Evolutionary conservation across 2,329 filamentous ascomycete species (phyloP), one percentile per base, ranked within the genome.

Genomic region (Sclerotinia glacialis): DNA sequence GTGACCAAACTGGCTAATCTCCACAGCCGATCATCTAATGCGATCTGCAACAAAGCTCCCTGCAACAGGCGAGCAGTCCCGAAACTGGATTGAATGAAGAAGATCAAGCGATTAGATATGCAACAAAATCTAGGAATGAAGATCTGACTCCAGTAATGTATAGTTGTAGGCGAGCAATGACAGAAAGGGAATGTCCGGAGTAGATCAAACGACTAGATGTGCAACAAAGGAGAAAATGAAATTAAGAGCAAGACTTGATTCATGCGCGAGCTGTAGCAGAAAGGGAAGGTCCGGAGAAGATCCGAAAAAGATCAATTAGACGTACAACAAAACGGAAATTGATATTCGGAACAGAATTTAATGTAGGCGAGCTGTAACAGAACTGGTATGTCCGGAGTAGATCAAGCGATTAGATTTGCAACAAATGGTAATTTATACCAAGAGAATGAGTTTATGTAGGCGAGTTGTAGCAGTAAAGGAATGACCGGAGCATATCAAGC

Each of bases 91-190:
- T 50, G n/a, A 61, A 37, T 23, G 31, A 26, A 31, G 61, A 42
- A 65, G 53, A 63, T 63, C 47, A 63, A 54, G 46, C 60, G 34
- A 42, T 54, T 28, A 63, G 60, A 31, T 28, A 21, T 54, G 60
- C 60, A 63, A 63, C 60, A 54, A 63, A 42, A 9, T 3, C 14
- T 5, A 16, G 31, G 34, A 31, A 28, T 21, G 64, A 26, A 31
- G 26, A 21, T 44, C 14, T 21, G 37, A 52, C 16, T 40, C 37
- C 4, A 40, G 42, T 14, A 52, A 26, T 52, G 31, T 14, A 26
- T 37, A 23, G n/a, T 8, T 49, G 14, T 37, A 60, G 46, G 44
- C 58, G 58, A 60, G 58, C 8, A 18, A 31, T 49, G 58, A 23
- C n/a, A 21, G 26, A 26, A 49, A 21, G 2, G 49, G 61, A 28